These are phyloP conservation scores for Emericellopsis cladophorae DNA, from an alignment of 2,329 filamentous ascomycete species.

Conservation along the genomic window DNA sequence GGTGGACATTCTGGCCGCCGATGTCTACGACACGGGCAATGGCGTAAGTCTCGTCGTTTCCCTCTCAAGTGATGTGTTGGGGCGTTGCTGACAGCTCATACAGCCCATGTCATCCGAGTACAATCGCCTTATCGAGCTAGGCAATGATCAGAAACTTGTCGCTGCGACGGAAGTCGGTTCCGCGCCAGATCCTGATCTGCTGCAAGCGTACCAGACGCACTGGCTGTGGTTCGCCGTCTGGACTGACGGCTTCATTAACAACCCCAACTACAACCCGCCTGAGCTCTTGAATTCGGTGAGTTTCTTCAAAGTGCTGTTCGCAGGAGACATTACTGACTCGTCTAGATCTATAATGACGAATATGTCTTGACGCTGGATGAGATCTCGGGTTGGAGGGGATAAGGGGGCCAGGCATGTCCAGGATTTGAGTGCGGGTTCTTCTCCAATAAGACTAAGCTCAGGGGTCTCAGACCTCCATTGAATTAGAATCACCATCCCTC, in stretches of 20 bases:
- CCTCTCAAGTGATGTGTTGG: neutral
- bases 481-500: no score
- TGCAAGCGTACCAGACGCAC: slow-evolving; percentile 29
- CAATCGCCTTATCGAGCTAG: slow-evolving; percentile 26
- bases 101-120: slow-evolving; percentile 29
- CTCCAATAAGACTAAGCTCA: no score
- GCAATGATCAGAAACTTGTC: slow-evolving; percentile 31
- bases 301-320: neutral
- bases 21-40: slow-evolving; percentile 30
- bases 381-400: slow-evolving; percentile 16
- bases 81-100: neutral
- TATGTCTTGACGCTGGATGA: slow-evolving; percentile 20
- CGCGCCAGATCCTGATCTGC: slow-evolving; percentile 25
- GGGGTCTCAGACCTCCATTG: no score
- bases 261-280: slow-evolving; percentile 24
- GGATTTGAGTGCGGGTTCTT: no score
- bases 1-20: slow-evolving; percentile 32
- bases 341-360: slow-evolving; percentile 16
- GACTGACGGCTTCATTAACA: slow-evolving; percentile 28
- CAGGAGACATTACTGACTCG: neutral
- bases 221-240: slow-evolving; percentile 36
- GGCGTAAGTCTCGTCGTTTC: slow-evolving; percentile 17
- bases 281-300: slow-evolving; percentile 22
- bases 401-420: neutral
- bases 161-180: slow-evolving; percentile 32